Evolutionary conservation across 2,329 filamentous ascomycete species (phyloP), one percentile per base, ranked within the genome.

Genomic region (Lasiodiplodia sp.): DNA sequence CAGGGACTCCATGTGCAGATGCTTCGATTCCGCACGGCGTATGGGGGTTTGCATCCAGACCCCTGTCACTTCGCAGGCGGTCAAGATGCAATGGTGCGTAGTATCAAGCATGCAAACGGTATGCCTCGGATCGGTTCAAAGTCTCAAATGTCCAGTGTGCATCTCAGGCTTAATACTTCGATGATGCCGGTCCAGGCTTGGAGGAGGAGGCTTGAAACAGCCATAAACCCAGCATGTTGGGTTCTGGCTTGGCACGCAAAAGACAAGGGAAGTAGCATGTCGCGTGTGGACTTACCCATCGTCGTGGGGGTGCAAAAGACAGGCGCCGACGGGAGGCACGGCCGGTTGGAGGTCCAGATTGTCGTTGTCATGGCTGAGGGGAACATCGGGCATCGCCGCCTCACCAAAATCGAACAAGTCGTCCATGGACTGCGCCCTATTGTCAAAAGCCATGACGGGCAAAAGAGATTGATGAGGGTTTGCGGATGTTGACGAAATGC

Each of bases 361-460:
- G 68, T 44, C 37, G 28, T 10, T 73, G 68, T 66, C 74, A 71
- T 31, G 70, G 31, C 31, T 12, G 23, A 10, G 31, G 18, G 66
- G 66, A 55, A 68, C 64, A 69, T 78, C 74, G 49, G 77, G 71
- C 69, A 77, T 73, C 40, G 77, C 72, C n/a, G 78, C 77, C 70
- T 79, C 76, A n/a, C 75, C 75, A 63, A 80, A 80, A 71, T 80
- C 78, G 72, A 80, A 80, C 70, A 76, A 79, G 60, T 78, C 75
- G 14, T 73, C 74, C 74, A 80, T 78, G 66, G 78, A 75, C 44
- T 78, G 52, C 51, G 53, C 53, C 53, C 64, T 66, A 38, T 49
- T 44, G 52, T 25, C 66, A 62, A 12, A 53, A 12, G 47, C 64
- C 69, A 69, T 69, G 47, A 44, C 14, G 58, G 37, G 34, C 55